A percentile compares a stretch with the other conserved stretches of the same genome.
These are phyloP conservation scores for Heterobasidion parviporum DNA, from an alignment of 1,284 basidiomycete species.

Conservation along the genomic window DNA sequence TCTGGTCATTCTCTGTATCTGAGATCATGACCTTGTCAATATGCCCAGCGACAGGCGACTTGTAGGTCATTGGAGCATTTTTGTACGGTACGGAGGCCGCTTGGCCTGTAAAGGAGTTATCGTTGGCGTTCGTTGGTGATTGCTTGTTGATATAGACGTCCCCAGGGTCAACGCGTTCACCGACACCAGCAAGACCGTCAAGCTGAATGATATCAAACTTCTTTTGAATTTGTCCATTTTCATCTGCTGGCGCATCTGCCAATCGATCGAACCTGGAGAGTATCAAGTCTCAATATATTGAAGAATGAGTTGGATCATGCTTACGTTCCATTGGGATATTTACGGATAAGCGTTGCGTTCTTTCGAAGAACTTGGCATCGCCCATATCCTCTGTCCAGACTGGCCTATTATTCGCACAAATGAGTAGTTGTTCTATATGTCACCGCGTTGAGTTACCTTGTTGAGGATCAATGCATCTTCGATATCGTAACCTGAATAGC, in stretches of 20 bases:
- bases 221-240: conserved; percentile 71
- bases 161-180: conserved; percentile 88
- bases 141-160: conserved; percentile 98
- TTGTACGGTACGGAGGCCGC: conserved; percentile 79
- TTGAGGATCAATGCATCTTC: conserved; percentile 98
- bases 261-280: conserved; percentile 77
- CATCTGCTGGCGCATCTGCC: conserved; percentile 85
- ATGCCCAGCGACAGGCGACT: conserved; percentile 86
- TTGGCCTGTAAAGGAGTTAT: conserved; percentile 76
- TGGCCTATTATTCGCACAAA: conserved; percentile 45
- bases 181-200: conserved; percentile 93
- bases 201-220: conserved; percentile 87
- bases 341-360: conserved; percentile 88
- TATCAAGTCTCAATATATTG: neutral
- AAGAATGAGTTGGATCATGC: conserved; percentile 25
- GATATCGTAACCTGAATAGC: conserved; percentile 98
- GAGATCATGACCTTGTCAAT: conserved; percentile 98
- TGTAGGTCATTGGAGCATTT: conserved; percentile 86
- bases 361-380: conserved; percentile 97
- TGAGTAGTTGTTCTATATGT: no score
- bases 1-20: conserved; percentile 92
- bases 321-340: conserved; percentile 95
- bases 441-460: conserved; percentile 42
- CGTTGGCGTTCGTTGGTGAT: conserved; percentile 85
- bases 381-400: conserved; percentile 95